These are phyloP conservation scores for Endogone sp. DNA, from an alignment of 192 early-diverging fungal species.

Conservation along the genomic window DNA sequence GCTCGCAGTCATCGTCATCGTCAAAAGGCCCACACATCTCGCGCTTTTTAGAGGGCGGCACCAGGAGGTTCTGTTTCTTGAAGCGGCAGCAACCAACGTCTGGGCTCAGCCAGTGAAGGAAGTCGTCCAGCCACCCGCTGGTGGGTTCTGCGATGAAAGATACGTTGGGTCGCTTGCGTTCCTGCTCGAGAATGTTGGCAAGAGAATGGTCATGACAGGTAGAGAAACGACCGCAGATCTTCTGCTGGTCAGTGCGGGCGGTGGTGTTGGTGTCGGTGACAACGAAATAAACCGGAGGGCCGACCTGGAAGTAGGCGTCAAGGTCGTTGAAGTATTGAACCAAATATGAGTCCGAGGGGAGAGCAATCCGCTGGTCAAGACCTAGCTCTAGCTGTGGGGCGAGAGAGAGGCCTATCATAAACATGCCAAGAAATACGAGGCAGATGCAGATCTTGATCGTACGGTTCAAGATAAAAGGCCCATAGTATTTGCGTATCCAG, in stretches of 20 bases:
- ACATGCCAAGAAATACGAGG: constrained; percentile 45
- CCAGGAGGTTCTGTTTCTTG: constrained; percentile 19
- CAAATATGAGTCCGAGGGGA: constrained; percentile 61
- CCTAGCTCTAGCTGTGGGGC: constrained; percentile 50
- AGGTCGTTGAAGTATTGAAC: constrained; percentile 60
- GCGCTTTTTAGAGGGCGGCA: background rate
- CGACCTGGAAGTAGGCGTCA: constrained; percentile 53
- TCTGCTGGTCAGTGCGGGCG: constrained; percentile 36
- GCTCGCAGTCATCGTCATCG: constrained; percentile 41
- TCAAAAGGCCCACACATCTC: constrained; percentile 49
- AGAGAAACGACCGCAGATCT: constrained; percentile 57
- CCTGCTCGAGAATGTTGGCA: constrained; percentile 60
- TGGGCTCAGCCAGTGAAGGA: constrained; percentile 61
- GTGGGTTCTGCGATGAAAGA: constrained; percentile 62
- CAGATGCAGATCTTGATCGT: constrained; percentile 39
- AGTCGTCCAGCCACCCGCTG: constrained; percentile 62
- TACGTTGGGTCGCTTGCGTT: constrained; percentile 53
- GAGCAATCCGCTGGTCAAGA: constrained; percentile 57
- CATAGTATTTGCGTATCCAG: constrained; percentile 46
- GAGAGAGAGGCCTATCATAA: constrained; percentile 38
- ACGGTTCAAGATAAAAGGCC: constrained; percentile 43
- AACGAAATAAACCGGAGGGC: constrained; percentile 67
- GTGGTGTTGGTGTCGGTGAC: constrained; percentile 45
- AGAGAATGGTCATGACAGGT: constrained; percentile 45
- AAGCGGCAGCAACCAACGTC: constrained; percentile 53